These are phyloP conservation scores for Lyophyllum shimeji DNA, from an alignment of 768 basidiomycete genomes.

Conservation along the genomic window DNA sequence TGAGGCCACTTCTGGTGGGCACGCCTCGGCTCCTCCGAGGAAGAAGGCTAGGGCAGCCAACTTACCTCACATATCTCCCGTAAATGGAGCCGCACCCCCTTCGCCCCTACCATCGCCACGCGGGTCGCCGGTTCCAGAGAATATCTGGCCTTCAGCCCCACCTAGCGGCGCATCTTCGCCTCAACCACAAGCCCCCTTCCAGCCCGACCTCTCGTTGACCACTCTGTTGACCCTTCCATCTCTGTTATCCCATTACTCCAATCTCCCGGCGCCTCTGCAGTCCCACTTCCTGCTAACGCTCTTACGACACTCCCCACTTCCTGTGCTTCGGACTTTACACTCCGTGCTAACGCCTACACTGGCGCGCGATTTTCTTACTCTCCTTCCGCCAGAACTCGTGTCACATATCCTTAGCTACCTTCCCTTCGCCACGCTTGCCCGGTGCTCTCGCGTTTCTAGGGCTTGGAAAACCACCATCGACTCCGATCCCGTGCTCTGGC, in stretches of 20 bases:
- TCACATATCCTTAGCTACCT: conserved; percentile 86
- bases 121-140: conserved; percentile 76
- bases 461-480: conserved; percentile 93
- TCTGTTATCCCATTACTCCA: conserved; percentile 78
- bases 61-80: conserved; percentile 58
- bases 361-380: conserved; percentile 91
- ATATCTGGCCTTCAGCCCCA: conserved; percentile 78
- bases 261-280: conserved; percentile 79
- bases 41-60: conserved; percentile 74
- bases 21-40: conserved; percentile 59
- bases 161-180: conserved; percentile 79
- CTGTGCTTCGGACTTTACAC: conserved; percentile 87
- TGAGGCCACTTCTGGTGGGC: conserved; percentile 39
- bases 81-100: conserved; percentile 75
- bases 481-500: conserved; percentile 88
- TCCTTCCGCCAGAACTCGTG: conserved; percentile 90
- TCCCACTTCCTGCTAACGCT: conserved; percentile 93
- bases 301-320: conserved; percentile 86
- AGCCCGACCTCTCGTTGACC: conserved; percentile 79
- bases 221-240: conserved; percentile 85
- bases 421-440: conserved; percentile 77
- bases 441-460: conserved; percentile 85
- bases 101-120: conserved; percentile 85
- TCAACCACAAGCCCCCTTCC: conserved; percentile 65
- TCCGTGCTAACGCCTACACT: conserved; percentile 87